phyloP scores from a whole-genome alignment of 768 basidiomycete species.

The Xerocomus spinulosus region DNA sequence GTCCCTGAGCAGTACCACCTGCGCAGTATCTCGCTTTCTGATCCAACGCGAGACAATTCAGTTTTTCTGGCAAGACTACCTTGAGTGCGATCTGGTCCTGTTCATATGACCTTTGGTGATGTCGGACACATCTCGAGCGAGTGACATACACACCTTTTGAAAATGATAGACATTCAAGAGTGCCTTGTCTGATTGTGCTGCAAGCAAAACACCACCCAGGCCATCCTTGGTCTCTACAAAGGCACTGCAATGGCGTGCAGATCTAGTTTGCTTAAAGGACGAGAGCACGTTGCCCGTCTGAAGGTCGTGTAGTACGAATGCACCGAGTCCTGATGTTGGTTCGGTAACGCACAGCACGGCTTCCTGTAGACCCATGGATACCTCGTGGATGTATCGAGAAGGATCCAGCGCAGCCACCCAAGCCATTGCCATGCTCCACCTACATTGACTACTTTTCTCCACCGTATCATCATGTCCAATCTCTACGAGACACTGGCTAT shows the following conservation, averaged over 20 bases:
- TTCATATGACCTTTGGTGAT: background rate
- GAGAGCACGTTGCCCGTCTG: slow-evolving; percentile 68
- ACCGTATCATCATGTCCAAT: slow-evolving; percentile 43
- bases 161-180: slow-evolving; percentile 88
- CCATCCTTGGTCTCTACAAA: slow-evolving; percentile 63
- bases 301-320: slow-evolving; percentile 76
- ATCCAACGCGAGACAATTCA: slow-evolving; percentile 77
- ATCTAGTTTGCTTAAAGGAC: slow-evolving; percentile 85
- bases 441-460: background rate
- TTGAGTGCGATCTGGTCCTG: slow-evolving; percentile 89
- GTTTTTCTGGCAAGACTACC: slow-evolving; percentile 84
- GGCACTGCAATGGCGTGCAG: slow-evolving; percentile 60
- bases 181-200: slow-evolving; percentile 84
- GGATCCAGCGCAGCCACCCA: slow-evolving; percentile 16
- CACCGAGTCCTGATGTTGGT: slow-evolving; percentile 48
- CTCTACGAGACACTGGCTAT: slow-evolving; percentile 66
- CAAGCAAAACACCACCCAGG: slow-evolving; percentile 79
- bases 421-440: background rate
- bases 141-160: slow-evolving; percentile 66
- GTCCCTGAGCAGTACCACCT: slow-evolving; percentile 82
- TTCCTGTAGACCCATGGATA: slow-evolving; percentile 58
- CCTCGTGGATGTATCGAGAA: slow-evolving; percentile 7
- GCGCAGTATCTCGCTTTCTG: slow-evolving; percentile 72
- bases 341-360: slow-evolving; percentile 58
- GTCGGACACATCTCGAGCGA: background rate